Conservation (phyloP, 352 stramenopile species). For the Phytophthora pistaciae region DNA sequence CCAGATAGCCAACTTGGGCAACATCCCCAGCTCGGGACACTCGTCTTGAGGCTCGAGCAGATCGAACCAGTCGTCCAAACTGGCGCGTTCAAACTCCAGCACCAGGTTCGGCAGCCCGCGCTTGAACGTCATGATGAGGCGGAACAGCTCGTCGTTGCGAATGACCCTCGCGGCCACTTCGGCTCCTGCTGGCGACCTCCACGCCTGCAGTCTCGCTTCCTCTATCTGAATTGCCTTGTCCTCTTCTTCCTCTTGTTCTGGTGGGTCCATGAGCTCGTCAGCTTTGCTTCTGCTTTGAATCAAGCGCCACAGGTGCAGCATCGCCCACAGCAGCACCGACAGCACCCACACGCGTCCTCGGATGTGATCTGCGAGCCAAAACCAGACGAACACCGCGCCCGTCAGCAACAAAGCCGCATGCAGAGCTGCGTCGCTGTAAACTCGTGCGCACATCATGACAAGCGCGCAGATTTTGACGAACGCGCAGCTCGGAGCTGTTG, state of each 20-base stretch:
- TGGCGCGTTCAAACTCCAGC: slow-evolving; percentile 15
- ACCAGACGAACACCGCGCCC: slow-evolving; percentile 6
- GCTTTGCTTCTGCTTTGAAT: background rate
- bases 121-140: slow-evolving; percentile 28
- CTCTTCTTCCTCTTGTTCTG: background rate
- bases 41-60: slow-evolving; percentile 8
- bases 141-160: slow-evolving; percentile 20
- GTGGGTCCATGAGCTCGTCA: background rate
- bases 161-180: slow-evolving; percentile 14
- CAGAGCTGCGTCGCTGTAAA: slow-evolving; percentile 5
- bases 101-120: slow-evolving; percentile 15
- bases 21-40: slow-evolving; percentile 10
- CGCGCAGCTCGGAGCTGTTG: background rate
- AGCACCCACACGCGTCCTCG: slow-evolving; percentile 11
- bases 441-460: slow-evolving; percentile 1
- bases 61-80: slow-evolving; percentile 11
- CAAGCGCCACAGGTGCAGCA: slow-evolving; percentile 6
- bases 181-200: slow-evolving; percentile 5
- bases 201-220: slow-evolving; percentile 6
- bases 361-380: slow-evolving; percentile 8
- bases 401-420: slow-evolving; percentile 5
- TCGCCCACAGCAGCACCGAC: slow-evolving; percentile 13
- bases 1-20: slow-evolving; percentile 18
- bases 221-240: background rate
- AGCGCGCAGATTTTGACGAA: background rate